Base-by-base conservation (phyloP, 2,329 filamentous ascomycete genomes). In the Xylaria sp. region DNA sequence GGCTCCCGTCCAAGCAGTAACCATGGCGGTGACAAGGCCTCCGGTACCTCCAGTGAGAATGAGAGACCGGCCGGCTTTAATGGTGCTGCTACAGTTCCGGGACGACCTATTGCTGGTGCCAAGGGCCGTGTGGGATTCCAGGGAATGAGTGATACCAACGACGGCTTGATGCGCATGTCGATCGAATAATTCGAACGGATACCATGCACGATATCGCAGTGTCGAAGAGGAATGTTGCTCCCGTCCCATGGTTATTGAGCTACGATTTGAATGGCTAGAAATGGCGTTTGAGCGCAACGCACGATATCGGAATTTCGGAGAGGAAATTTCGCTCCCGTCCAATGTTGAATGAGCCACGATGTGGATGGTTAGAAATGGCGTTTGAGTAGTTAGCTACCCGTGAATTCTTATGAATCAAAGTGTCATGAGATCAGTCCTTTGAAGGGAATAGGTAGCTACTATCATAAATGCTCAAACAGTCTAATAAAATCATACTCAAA, bases 121-220 rank as follows among this genome's bases (percentile, higher is more conserved):
- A 83, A 81, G 72, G 87, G 79, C 63, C 75, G 90, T 39, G 80
- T 96, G 11, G 91, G 91, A 7, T 82, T 95, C 66, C 92, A 97
- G 75, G 91, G 92, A 1, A 97, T 97, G 92, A 89, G 85, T 16
- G 93, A 97, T 74, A 93, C 93, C n/a, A 91, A 91, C 71, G 93
- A 97, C 73, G 90, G 92, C 1, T 80, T 97, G 65, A 96, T 96
- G 88, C 92, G 93, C 69, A 94, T 97, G 90, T 96, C 90, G 74
- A 96, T 97, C 69, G 92, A 97, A 73, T 96, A 77, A 76, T 19
- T 18, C 8, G 23, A 30, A 30, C 5, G 23, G 23, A 30, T 30
- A 5, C 23, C 4, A 30, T 5, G 23, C 23, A 30, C 23, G 23
- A 30, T 30, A 30, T 30, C 23, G 23, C 8, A 5, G 19, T 9